Conservation (phyloP, 1,284 basidiomycete genomes). For the Marasmius sp. region DNA sequence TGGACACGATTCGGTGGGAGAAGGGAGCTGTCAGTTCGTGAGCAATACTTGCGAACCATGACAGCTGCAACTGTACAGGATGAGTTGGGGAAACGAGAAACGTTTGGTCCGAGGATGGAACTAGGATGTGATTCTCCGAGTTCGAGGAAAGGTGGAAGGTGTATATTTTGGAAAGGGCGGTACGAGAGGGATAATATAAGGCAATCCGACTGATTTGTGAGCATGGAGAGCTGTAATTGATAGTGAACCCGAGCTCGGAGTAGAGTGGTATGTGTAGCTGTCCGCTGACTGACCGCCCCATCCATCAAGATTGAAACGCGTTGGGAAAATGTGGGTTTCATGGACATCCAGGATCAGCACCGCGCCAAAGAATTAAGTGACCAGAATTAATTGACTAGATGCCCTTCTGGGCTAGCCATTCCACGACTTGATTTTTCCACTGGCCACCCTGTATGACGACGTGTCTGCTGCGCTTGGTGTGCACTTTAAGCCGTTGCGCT, state of each 20-base stretch:
- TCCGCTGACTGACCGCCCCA: neutral
- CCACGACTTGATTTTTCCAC: conserved; percentile 56
- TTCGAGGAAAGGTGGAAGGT: neutral
- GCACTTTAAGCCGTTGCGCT: conserved; percentile 45
- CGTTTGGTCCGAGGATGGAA: too few species aligned
- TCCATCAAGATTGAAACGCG: neutral
- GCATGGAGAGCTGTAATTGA: neutral
- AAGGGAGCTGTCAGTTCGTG: too few species aligned
- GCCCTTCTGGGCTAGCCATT: conserved; percentile 59
- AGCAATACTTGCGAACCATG: too few species aligned
- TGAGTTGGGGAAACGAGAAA: too few species aligned
- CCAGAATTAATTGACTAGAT: conserved; percentile 38
- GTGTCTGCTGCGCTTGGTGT: conserved; percentile 46
- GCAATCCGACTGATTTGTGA: neutral
- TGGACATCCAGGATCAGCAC: too few species aligned
- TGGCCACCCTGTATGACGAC: conserved; percentile 56
- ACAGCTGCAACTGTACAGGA: too few species aligned
- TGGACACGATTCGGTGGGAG: too few species aligned
- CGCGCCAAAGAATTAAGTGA: neutral
- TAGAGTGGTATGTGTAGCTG: neutral
- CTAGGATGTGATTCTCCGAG: too few species aligned
- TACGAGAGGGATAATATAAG: neutral
- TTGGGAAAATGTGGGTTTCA: neutral
- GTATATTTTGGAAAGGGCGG: neutral
- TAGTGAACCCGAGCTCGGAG: neutral